Evolutionary conservation across 768 basidiomycete genomes (phyloP).

Genomic region (Boletus sensibilis): DNA sequence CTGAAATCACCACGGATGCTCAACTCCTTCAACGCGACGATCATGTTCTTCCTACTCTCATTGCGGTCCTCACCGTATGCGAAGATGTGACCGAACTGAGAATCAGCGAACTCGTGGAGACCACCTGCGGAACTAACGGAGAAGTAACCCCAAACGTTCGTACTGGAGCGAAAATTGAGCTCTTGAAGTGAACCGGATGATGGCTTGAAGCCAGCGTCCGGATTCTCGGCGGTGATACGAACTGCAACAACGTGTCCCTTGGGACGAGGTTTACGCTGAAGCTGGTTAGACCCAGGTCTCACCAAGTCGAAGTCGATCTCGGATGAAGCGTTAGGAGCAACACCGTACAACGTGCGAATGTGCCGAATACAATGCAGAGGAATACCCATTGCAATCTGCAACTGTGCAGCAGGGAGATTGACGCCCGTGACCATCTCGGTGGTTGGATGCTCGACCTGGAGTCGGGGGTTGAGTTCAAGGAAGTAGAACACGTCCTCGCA

Average conservation of each 20-base stretch:
- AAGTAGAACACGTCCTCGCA: conserved; percentile 95
- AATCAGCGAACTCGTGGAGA: conserved; percentile 98
- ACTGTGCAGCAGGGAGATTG: conserved; percentile 95
- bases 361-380: conserved; percentile 94
- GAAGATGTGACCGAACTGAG: conserved; percentile 99
- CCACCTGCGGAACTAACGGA: conserved; percentile 94
- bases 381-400: conserved; percentile 97
- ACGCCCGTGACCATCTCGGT: conserved; percentile 99
- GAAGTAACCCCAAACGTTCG: conserved; percentile 99
- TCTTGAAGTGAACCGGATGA: conserved; percentile 96
- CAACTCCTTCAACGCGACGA: conserved; percentile 95
- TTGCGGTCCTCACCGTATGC: conserved; percentile 96
- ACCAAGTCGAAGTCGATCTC: conserved; percentile 97
- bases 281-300: conserved; percentile 80
- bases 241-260: conserved; percentile 99
- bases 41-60: conserved; percentile 98
- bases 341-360: conserved; percentile 93
- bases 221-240: conserved; percentile 99
- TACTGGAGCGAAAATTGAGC: conserved; percentile 98
- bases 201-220: conserved; percentile 99
- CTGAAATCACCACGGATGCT: conserved; percentile 99
- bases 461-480: conserved; percentile 97
- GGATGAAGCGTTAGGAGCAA: conserved; percentile 82
- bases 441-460: conserved; percentile 99
- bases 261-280: conserved; percentile 92